Conservation (phyloP, 768 basidiomycete genomes). For the Roridomyces roridus region DNA sequence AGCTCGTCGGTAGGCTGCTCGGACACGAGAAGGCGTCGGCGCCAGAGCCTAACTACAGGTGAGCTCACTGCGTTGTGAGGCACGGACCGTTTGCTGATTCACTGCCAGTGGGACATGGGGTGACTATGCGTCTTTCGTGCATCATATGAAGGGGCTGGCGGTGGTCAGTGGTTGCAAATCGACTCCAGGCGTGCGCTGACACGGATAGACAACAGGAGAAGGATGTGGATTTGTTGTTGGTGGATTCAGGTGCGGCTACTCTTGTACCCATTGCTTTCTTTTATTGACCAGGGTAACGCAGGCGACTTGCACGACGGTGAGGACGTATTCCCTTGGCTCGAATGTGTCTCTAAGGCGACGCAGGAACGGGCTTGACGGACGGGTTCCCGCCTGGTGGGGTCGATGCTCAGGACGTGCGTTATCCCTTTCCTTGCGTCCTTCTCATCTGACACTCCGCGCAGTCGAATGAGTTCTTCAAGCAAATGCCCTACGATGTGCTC, state of each 20-base stretch:
- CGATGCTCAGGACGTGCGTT: slow-evolving; percentile 70
- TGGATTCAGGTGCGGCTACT: slow-evolving; percentile 59
- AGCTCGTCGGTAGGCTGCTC: slow-evolving; percentile 55
- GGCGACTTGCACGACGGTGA: slow-evolving; percentile 75
- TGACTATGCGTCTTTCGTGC: slow-evolving; percentile 83
- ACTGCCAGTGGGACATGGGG: slow-evolving; percentile 62
- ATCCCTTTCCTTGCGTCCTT: neutral
- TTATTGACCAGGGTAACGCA: too few species aligned
- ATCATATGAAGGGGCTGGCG: slow-evolving; percentile 81
- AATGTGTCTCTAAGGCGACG: neutral
- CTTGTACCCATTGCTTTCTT: too few species aligned
- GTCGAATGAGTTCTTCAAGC: slow-evolving; percentile 77
- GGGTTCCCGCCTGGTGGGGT: slow-evolving; percentile 74
- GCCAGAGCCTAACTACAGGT: slow-evolving; percentile 77
- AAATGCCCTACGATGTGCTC: slow-evolving; percentile 82
- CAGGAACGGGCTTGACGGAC: slow-evolving; percentile 79
- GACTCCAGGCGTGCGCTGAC: neutral
- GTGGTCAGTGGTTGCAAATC: slow-evolving; percentile 21
- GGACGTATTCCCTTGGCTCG: neutral
- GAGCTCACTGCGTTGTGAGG: neutral
- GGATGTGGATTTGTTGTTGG: slow-evolving; percentile 82
- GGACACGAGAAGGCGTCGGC: slow-evolving; percentile 79
- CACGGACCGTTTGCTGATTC: neutral
- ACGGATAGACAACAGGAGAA: slow-evolving; percentile 40
- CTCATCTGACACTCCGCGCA: slow-evolving; percentile 31